These are phyloP conservation scores for Neurospora pannonica DNA, from an alignment of 495 filamentous ascomycete species.

Conservation along the genomic window DNA sequence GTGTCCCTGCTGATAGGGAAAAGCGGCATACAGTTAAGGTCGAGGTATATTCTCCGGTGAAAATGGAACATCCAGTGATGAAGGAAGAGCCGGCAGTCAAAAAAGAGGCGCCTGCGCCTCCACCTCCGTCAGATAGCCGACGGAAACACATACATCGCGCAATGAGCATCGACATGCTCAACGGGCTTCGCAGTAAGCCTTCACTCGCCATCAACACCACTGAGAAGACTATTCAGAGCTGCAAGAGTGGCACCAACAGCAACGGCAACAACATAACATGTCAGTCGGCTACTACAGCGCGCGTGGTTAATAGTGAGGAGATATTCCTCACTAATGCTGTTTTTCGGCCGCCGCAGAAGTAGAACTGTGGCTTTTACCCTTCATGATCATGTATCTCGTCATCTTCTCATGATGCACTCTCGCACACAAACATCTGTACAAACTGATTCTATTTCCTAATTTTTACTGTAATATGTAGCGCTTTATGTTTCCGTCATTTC, in stretches of 20 bases:
- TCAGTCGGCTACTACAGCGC: constrained; percentile 6
- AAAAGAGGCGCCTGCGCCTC: neutral
- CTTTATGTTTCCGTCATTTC: neutral
- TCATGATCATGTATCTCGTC: neutral
- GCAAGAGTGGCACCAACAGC: constrained; percentile 2
- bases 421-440: neutral
- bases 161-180: constrained; percentile 33
- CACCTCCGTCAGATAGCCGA: constrained; percentile 14
- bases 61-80: neutral
- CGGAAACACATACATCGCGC: constrained; percentile 24
- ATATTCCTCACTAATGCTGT: constrained; percentile 37
- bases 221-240: constrained; percentile 10
- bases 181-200: constrained; percentile 10
- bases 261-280: neutral
- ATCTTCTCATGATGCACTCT: neutral
- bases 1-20: constrained; percentile 3
- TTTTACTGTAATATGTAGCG: neutral
- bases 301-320: constrained; percentile 12
- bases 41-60: neutral
- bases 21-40: neutral
- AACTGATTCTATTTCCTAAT: neutral
- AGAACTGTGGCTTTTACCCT: neutral
- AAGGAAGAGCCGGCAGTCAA: constrained; percentile 2
- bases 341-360: constrained; percentile 18
- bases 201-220: constrained; percentile 10